These are phyloP conservation scores for Thelonectria discophora DNA, from an alignment of 2,329 filamentous ascomycete species.

Conservation along the genomic window DNA sequence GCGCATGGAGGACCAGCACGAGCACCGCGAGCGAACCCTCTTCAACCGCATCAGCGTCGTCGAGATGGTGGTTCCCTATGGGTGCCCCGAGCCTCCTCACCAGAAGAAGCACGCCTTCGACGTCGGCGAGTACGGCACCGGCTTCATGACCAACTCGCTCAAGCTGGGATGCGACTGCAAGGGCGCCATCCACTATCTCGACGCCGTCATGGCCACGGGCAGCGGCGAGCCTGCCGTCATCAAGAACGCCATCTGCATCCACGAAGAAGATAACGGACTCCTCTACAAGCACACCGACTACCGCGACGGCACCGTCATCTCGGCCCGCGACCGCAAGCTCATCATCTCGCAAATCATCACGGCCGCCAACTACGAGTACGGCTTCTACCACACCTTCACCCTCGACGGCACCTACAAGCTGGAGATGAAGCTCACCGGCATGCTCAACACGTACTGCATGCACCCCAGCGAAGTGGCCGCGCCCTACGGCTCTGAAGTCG, in stretches of 20 bases:
- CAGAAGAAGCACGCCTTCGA: constrained; percentile 86
- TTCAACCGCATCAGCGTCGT: constrained; percentile 74
- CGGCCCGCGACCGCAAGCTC: constrained; percentile 66
- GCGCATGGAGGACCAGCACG: constrained; percentile 64
- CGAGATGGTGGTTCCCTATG: constrained; percentile 79
- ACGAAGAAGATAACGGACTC: constrained; percentile 66
- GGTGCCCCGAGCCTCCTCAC: constrained; percentile 81
- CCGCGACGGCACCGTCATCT: constrained; percentile 65
- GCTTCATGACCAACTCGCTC: constrained; percentile 87
- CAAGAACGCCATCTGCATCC: constrained; percentile 95
- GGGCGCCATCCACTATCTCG: constrained; percentile 90
- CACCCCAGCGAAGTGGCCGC: constrained; percentile 52
- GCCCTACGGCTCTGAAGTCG: constrained; percentile 70
- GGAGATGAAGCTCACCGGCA: constrained; percentile 64
- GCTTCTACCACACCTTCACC: constrained; percentile 51
- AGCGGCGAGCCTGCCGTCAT: constrained; percentile 80
- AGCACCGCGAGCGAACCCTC: constrained; percentile 60
- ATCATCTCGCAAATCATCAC: constrained; percentile 73
- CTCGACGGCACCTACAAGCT: constrained; percentile 72
- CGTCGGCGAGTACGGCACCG: constrained; percentile 81
- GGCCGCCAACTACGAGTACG: constrained; percentile 71
- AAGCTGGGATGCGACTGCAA: constrained; percentile 86
- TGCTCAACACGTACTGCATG: constrained; percentile 55
- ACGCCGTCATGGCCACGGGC: constrained; percentile 86
- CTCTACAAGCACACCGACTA: constrained; percentile 73